Conservation (phyloP, 352 stramenopile species). For the Globisporangium nunn region DNA sequence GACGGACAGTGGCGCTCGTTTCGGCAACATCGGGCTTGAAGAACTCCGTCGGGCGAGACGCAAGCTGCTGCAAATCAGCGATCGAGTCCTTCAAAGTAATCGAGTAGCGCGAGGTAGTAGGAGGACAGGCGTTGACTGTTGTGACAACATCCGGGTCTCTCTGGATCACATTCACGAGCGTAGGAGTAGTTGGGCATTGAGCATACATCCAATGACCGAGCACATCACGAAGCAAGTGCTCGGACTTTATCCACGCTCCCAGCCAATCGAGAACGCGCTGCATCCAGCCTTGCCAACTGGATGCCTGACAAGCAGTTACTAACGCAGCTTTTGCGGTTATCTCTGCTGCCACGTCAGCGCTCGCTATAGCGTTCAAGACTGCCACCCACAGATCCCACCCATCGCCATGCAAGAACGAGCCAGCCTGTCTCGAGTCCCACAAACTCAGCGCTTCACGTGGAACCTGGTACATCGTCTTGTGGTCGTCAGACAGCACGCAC, state of each 20-base stretch:
- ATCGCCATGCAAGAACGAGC: conserved; percentile 32
- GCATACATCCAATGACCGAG: conserved; percentile 60
- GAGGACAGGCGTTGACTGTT: conserved; percentile 19
- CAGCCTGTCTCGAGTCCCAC: conserved; percentile 27
- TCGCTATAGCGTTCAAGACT: conserved; percentile 17
- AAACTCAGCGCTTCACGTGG: conserved; percentile 32
- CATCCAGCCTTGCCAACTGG: conserved; percentile 50
- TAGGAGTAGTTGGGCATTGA: conserved; percentile 32
- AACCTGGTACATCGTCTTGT: conserved; percentile 34
- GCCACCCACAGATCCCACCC: conserved; percentile 39
- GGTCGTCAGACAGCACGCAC: conserved; percentile 27
- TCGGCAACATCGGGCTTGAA: conserved; percentile 44
- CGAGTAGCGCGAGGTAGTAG: conserved; percentile 15
- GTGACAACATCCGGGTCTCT: conserved; percentile 12
- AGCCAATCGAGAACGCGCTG: conserved; percentile 51
- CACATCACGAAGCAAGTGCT: conserved; percentile 50
- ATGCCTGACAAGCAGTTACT: conserved; percentile 14
- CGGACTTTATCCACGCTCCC: conserved; percentile 34
- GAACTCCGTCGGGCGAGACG: conserved; percentile 36
- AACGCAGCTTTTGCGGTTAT: conserved; percentile 17
- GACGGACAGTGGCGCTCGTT: conserved; percentile 31
- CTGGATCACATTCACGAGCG: conserved; percentile 11
- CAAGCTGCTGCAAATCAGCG: conserved; percentile 25
- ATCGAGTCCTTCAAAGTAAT: conserved; percentile 26
- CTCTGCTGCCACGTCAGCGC: conserved; percentile 10